phyloP scores from a whole-genome alignment of 2,329 filamentous ascomycete genomes.

The Trichoderma afroharzianum region DNA sequence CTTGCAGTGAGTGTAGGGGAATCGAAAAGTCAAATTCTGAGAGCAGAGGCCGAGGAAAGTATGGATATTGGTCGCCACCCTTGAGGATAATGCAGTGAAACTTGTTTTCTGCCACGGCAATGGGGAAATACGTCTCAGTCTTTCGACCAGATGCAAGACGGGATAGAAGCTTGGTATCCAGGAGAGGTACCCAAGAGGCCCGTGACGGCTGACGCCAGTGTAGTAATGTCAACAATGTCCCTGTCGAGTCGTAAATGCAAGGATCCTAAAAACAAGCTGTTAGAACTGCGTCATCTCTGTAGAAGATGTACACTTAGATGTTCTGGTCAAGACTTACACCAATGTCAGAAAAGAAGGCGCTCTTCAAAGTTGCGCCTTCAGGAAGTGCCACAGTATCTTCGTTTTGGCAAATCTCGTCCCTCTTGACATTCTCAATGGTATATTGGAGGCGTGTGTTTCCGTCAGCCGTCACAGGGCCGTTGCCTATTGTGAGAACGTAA shows the following conservation, averaged over 20 bases:
- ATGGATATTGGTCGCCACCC: constrained; percentile 86
- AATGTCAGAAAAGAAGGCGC: constrained; percentile 85
- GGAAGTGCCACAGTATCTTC: constrained; percentile 87
- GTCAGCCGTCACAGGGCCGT: constrained; percentile 77
- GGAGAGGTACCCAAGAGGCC: constrained; percentile 84
- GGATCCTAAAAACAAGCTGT: constrained; percentile 60
- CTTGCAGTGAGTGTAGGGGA: constrained; percentile 61
- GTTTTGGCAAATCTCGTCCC: constrained; percentile 90
- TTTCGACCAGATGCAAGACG: constrained; percentile 83
- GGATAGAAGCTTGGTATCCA: constrained; percentile 81
- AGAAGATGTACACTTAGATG: not conserved
- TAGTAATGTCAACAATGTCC: constrained; percentile 79
- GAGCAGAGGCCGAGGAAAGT: constrained; percentile 84
- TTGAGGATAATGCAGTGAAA: constrained; percentile 99
- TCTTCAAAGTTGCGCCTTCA: constrained; percentile 68
- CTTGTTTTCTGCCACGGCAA: constrained; percentile 83
- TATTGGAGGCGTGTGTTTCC: constrained; percentile 78
- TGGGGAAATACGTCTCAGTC: constrained; percentile 88
- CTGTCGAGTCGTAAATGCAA: constrained; percentile 91
- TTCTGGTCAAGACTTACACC: constrained; percentile 58
- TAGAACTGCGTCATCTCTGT: not conserved
- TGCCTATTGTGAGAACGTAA: constrained; percentile 94
- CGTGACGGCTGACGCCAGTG: constrained; percentile 87
- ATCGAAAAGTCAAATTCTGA: constrained; percentile 92
- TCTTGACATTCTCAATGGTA: constrained; percentile 90